Evolutionary conservation across 129 eudicot genomes (phyloP), one percentile per base, ranked within the genome.

Genomic region (Arctium lappa): DNA sequence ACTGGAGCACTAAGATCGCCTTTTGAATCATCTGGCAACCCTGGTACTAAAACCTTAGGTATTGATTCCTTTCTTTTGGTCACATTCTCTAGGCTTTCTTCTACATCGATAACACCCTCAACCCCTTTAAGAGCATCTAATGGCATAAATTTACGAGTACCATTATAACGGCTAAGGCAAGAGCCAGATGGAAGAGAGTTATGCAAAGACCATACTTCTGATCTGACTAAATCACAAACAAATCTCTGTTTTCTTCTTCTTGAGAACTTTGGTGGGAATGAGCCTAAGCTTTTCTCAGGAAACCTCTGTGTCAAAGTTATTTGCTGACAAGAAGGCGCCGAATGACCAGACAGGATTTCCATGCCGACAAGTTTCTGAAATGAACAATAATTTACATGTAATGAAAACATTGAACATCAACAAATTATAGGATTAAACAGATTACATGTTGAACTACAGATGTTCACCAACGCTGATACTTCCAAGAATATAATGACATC

Each of bases 31-130:
- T 83, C 92, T 0, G 97, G 97, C 74, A 95, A 78, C 48, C 94
- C 89, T 5, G 99, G 99, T 77, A 95, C 87, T 72, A 77, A 39
- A 37, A 91, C 92, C 76, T 89, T 95, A 6, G 94, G 88, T 40
- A 87, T 73, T 29, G 92, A 68, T 36, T 80, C 79, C 74, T 80
- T 79, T 73, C 75, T 71, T 77, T 79, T 90, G 8, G 85, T 60
- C 31, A 83, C 81, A 2, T 79, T 80, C 70, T 68, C 84, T 68
- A 77, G 56, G 27, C 80, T 82, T 78, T 86, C 91, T 48, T 86
- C 83, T 15, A 85, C 86, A 75, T 82, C 94, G 34, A 87, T 84
- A 34, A 92, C 95, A 84, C 79, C 81, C 44, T 88, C 90, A 42
- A 62, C 82, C 68, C 86, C 85, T 9, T 83, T 85, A 65, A 81